Conservation (phyloP, 2,329 filamentous ascomycete genomes). For the Fonsecaea erecta region DNA sequence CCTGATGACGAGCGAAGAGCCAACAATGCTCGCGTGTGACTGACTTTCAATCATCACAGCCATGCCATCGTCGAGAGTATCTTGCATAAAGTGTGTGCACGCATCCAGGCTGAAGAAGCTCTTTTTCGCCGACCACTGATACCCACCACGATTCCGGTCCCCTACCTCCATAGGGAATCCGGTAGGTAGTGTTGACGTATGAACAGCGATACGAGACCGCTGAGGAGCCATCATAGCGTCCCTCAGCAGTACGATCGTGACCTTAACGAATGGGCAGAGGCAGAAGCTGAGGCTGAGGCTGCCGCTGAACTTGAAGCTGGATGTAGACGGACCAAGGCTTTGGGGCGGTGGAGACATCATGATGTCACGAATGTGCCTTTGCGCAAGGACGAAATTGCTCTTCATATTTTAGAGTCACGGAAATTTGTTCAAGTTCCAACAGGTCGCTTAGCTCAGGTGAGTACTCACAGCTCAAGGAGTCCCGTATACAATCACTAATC, state of each 20-base stretch:
- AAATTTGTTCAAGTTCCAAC: background rate
- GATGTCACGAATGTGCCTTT: background rate
- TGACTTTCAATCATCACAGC: background rate
- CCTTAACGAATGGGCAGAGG: constrained; percentile 19
- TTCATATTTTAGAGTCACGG: background rate
- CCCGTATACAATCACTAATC: background rate
- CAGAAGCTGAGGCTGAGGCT: too few species aligned
- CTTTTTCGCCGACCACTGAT: background rate
- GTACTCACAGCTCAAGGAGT: background rate
- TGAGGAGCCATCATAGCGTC: constrained; percentile 20
- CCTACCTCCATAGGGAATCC: constrained; percentile 16
- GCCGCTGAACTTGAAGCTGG: constrained; percentile 19
- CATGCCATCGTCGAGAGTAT: background rate
- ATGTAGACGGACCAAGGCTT: constrained; percentile 21
- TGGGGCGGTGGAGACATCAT: background rate
- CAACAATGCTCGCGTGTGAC: background rate
- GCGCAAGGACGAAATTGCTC: background rate
- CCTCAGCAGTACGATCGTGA: constrained; percentile 17
- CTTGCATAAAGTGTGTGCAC: background rate
- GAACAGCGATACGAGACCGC: constrained; percentile 20
- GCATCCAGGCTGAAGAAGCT: background rate
- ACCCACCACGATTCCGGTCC: constrained; percentile 16
- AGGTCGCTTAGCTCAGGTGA: background rate
- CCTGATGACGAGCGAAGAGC: background rate
- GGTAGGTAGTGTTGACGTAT: constrained; percentile 19